Conservation (phyloP, 176 grass and related monocot species). For the barley (Hordeum vulgare) region MorexV3_pseudomolecules_assembly NC_058518.1:81489969-81490468, state of each 20-base stretch:
- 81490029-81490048: conserved; percentile 86
- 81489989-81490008: conserved; percentile 95
- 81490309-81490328: conserved; percentile 74
- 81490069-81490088: background rate
- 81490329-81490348: conserved; percentile 98
- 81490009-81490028: conserved; percentile 81
- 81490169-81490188: conserved; percentile 81
- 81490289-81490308: conserved; percentile 83
- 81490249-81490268: conserved; percentile 77
- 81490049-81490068: conserved; percentile 85
- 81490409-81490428: conserved; percentile 96
- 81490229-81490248: conserved; percentile 75
- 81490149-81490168: background rate
- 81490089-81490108: background rate
- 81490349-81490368: conserved; percentile 94
- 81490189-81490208: conserved; percentile 93
- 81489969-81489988: conserved; percentile 61
- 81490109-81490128: conserved; percentile 2
- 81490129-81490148: background rate
- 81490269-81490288: conserved; percentile 48
- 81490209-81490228: conserved; percentile 95
- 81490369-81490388: conserved; percentile 91
- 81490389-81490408: conserved; percentile 92
- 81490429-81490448: conserved; percentile 92
- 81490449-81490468: conserved; percentile 76